phyloP scores from a whole-genome alignment of 106 monocot species.

The Acorus calamus region DNA sequence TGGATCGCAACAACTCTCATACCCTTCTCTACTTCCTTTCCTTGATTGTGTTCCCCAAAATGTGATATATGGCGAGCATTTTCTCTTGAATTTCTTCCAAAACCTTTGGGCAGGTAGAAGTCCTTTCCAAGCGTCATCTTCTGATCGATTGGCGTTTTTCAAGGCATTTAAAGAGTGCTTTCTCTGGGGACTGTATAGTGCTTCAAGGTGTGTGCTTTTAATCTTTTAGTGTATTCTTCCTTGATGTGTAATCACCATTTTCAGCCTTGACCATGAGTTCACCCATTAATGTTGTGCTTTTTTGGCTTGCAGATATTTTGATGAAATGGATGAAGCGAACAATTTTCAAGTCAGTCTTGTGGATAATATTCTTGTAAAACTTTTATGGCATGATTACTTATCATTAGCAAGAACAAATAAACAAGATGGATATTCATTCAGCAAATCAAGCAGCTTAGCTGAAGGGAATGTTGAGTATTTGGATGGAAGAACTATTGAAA shows the following conservation, averaged over 20 bases:
- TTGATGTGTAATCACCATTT: background rate
- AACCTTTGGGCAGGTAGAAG: slow-evolving; percentile 81
- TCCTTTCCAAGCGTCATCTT: slow-evolving; percentile 26
- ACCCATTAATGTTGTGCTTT: background rate
- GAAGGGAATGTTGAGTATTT: slow-evolving; percentile 14
- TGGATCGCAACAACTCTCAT: slow-evolving; percentile 74
- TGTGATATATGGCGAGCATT: slow-evolving; percentile 35
- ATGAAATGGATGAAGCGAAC: slow-evolving; percentile 15
- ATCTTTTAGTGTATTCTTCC: background rate
- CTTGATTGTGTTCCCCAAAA: slow-evolving; percentile 59
- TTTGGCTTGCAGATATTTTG: slow-evolving; percentile 31
- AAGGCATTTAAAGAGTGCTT: slow-evolving; percentile 67
- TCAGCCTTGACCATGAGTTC: background rate
- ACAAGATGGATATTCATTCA: slow-evolving; percentile 12
- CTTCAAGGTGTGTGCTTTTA: slow-evolving; percentile 41
- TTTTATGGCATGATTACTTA: slow-evolving; percentile 78
- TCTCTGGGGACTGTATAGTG: slow-evolving; percentile 47
- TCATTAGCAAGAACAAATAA: slow-evolving; percentile 12
- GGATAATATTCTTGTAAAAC: slow-evolving; percentile 40
- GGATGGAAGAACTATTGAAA: slow-evolving; percentile 15
- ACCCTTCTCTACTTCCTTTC: slow-evolving; percentile 58
- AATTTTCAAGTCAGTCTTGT: slow-evolving; percentile 35
- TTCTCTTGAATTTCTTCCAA: slow-evolving; percentile 57
- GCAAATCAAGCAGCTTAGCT: slow-evolving; percentile 4
- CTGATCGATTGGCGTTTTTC: slow-evolving; percentile 37